phyloP scores from a whole-genome alignment of 345 rosid species.

The Salix arbutifolia region DNA sequence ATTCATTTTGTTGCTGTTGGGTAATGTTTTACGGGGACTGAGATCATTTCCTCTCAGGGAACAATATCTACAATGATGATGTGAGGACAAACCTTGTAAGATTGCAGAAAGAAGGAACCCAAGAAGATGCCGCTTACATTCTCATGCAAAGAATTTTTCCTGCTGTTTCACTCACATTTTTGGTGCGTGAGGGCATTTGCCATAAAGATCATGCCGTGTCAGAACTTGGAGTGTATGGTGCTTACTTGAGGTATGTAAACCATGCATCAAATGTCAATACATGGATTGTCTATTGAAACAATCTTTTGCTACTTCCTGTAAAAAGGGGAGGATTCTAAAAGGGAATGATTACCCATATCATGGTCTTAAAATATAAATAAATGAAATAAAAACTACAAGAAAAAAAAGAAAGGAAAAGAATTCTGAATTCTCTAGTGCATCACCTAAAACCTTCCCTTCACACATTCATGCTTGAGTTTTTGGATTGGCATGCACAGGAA shows the following conservation, averaged over 20 bases:
- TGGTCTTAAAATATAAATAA: too few relatives aligned
- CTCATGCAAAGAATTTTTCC: conserved; percentile 99
- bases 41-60: conserved; percentile 24
- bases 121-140: conserved; percentile 85
- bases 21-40: neutral
- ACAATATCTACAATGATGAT: conserved; percentile 81
- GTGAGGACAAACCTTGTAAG: conserved; percentile 71
- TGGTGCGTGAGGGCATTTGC: conserved; percentile 73
- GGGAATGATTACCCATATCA: neutral
- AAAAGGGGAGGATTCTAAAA: neutral
- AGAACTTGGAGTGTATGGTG: conserved; percentile 83
- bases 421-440: neutral
- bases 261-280: neutral
- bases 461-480: neutral
- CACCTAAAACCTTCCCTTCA: neutral
- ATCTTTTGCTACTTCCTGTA: too few relatives aligned
- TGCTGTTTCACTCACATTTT: conserved; percentile 44
- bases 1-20: neutral
- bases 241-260: conserved; percentile 69
- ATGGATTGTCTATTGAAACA: neutral
- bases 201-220: conserved; percentile 70
- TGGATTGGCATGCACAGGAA: conserved; percentile 48
- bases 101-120: conserved; percentile 54
- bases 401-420: neutral
- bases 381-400: too few relatives aligned